These are phyloP conservation scores for Metschnikowia amazonensis DNA, from an alignment of 805 yeast species.

Conservation along the genomic window DNA sequence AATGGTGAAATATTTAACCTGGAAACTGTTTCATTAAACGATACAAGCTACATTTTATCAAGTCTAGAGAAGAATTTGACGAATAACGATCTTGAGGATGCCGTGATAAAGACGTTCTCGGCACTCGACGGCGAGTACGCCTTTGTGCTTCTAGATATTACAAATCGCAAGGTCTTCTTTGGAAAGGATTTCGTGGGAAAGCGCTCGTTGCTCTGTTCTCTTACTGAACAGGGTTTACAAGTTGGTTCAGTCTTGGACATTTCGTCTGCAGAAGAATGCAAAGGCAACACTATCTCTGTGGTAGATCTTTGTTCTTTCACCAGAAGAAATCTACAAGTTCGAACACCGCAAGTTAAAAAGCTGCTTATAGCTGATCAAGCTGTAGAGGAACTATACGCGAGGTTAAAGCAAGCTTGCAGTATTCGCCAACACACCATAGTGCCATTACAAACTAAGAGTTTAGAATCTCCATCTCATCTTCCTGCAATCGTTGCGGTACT, in stretches of 20 bases:
- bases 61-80: conserved; percentile 25
- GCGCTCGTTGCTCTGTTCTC: conserved; percentile 59
- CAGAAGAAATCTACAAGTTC: not conserved
- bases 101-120: conserved; percentile 41
- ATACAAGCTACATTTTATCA: conserved; percentile 52
- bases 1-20: conserved; percentile 86
- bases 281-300: conserved; percentile 46
- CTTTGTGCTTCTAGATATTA: conserved; percentile 47
- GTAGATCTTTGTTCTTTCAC: conserved; percentile 28
- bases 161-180: conserved; percentile 49
- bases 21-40: conserved; percentile 53
- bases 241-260: conserved; percentile 34
- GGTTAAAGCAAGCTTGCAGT: conserved; percentile 38
- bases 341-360: not conserved
- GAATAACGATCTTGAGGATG: conserved; percentile 16
- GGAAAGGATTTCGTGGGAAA: conserved; percentile 85
- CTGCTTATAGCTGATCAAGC: not conserved
- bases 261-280: conserved; percentile 48
- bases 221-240: conserved; percentile 30
- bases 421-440: conserved; percentile 58
- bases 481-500: conserved; percentile 45
- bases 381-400: conserved; percentile 13
- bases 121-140: conserved; percentile 82
- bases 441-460: not conserved
- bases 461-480: conserved; percentile 17